Evolutionary conservation across 192 early-diverging fungal species (phyloP).

Genomic region (Rhizophagus sp.): DNA sequence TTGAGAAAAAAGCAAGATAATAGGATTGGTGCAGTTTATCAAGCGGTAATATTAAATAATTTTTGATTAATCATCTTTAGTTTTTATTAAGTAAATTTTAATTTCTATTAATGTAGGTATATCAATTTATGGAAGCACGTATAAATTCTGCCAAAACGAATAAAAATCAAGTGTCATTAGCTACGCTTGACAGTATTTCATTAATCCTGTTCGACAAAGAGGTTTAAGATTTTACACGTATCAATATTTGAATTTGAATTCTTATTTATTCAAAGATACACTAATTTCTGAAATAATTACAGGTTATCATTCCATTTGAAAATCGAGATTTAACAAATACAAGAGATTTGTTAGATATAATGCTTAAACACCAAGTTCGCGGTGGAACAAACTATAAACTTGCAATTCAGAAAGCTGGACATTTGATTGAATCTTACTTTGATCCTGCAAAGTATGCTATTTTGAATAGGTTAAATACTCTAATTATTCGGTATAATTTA

Average conservation of each 20-base stretch:
- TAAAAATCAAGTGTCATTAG: not conserved
- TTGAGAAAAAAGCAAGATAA: conserved; percentile 11
- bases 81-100: not conserved
- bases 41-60: conserved; percentile 4
- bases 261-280: not conserved
- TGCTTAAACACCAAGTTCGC: not conserved
- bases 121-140: conserved; percentile 28
- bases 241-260: not conserved
- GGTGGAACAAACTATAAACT: conserved; percentile 2
- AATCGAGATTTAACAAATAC: conserved; percentile 11
- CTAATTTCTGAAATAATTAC: no score
- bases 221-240: not conserved
- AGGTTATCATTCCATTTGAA: not conserved
- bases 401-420: conserved; percentile 16
- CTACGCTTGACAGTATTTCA: conserved; percentile 23
- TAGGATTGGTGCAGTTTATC: conserved; percentile 28
- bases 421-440: not conserved
- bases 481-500: not conserved
- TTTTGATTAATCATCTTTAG: not conserved
- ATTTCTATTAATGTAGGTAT: not conserved
- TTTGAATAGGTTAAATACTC: not conserved
- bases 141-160: not conserved
- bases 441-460: conserved; percentile 1
- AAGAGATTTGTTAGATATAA: not conserved
- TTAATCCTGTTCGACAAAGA: conserved; percentile 21